These are phyloP conservation scores for Skeletonema marinoi DNA, from an alignment of 108 stramenopile genomes.

Conservation along the genomic window DNA sequence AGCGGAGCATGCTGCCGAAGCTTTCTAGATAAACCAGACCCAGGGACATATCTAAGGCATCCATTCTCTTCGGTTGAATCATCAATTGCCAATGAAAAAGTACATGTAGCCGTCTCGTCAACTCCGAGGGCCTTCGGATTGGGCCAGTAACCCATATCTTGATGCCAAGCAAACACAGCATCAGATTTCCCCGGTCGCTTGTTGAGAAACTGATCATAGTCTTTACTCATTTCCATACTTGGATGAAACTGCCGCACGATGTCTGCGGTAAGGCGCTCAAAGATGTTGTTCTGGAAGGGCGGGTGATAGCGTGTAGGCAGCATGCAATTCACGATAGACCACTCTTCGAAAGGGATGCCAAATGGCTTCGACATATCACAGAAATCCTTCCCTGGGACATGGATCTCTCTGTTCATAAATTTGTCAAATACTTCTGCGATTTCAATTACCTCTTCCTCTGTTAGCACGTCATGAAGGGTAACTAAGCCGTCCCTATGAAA, in stretches of 20 bases:
- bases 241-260: conserved; percentile 59
- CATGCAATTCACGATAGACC: conserved; percentile 66
- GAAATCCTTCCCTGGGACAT: conserved; percentile 68
- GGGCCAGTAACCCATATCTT: conserved; percentile 69
- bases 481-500: conserved; percentile 61
- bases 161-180: conserved; percentile 39
- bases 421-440: conserved; percentile 51
- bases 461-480: conserved; percentile 55
- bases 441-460: conserved; percentile 57
- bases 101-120: conserved; percentile 57
- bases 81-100: conserved; percentile 56
- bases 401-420: conserved; percentile 53
- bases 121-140: conserved; percentile 42
- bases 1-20: conserved; percentile 50
- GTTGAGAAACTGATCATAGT: conserved; percentile 63
- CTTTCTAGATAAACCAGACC: conserved; percentile 43
- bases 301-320: conserved; percentile 62
- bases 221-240: conserved; percentile 50
- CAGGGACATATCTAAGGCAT: conserved; percentile 61
- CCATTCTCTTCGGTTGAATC: conserved; percentile 62
- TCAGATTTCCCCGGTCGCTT: conserved; percentile 58
- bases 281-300: conserved; percentile 49
- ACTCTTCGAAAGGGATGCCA: conserved; percentile 57
- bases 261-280: conserved; percentile 47
- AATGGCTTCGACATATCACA: conserved; percentile 72